These are phyloP conservation scores for Macrocystidia cucumis DNA, from an alignment of 1,284 basidiomycete genomes.

Conservation along the genomic window DNA sequence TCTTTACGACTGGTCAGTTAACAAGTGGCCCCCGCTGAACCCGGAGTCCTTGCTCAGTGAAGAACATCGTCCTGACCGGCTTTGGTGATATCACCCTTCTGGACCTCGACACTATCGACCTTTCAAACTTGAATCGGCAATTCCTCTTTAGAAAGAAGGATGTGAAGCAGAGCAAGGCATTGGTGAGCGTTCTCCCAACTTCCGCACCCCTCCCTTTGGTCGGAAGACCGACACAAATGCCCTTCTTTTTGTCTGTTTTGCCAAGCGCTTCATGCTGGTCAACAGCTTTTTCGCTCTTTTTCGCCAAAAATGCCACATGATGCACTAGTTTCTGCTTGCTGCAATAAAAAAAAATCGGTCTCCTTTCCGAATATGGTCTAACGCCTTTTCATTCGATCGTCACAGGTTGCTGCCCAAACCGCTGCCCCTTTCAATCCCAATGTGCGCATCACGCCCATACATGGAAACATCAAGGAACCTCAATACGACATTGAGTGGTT, in stretches of 20 bases:
- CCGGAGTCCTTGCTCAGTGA: conserved; percentile 48
- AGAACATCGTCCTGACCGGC: conserved; percentile 91
- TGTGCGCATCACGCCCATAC: conserved; percentile 83
- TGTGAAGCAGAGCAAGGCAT: conserved; percentile 92
- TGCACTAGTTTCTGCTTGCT: too few relatives aligned
- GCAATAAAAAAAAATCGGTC: too few relatives aligned
- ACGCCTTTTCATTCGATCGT: background rate
- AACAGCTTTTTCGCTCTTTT: too few relatives aligned
- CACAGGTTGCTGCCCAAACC: conserved; percentile 83
- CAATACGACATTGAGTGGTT: conserved; percentile 93
- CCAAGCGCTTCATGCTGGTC: too few relatives aligned
- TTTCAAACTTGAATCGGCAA: conserved; percentile 96
- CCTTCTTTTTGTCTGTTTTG: too few relatives aligned
- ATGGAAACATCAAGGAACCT: conserved; percentile 93
- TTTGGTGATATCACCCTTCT: conserved; percentile 91
- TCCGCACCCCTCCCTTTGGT: background rate
- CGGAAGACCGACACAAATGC: too few relatives aligned
- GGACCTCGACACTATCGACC: conserved; percentile 97
- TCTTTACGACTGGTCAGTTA: background rate
- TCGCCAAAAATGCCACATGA: too few relatives aligned
- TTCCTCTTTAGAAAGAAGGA: conserved; percentile 98
- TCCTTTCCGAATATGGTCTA: too few relatives aligned
- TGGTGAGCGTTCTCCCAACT: conserved; percentile 38
- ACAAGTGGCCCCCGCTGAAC: too few relatives aligned
- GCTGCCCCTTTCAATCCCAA: conserved; percentile 91